A percentile compares a stretch with the other conserved stretches of the same genome.
phyloP scores from a whole-genome alignment of 306 rosid genomes.

The Hippophae tibetana region DNA sequence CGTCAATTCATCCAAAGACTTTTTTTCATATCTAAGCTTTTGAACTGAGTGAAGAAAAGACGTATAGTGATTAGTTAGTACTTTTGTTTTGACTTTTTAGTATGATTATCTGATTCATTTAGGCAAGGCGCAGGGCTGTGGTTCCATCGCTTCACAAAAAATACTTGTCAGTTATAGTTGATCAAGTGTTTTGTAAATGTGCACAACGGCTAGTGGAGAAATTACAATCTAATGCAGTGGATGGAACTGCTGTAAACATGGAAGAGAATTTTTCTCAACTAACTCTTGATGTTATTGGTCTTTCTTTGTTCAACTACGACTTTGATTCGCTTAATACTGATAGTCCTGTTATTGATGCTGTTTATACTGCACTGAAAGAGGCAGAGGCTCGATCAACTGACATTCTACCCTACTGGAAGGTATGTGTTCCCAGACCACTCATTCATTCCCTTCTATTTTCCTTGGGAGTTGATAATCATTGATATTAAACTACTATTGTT shows the following conservation, averaged over 20 bases:
- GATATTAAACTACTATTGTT: constrained; percentile 5
- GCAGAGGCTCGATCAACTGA: constrained; percentile 95
- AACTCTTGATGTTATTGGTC: constrained; percentile 92
- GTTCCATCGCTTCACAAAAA: constrained; percentile 94
- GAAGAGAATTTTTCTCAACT: constrained; percentile 80
- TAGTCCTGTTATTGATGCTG: constrained; percentile 88
- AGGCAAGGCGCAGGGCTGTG: constrained; percentile 96
- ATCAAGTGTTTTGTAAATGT: constrained; percentile 78
- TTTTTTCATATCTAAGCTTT: background rate
- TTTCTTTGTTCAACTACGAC: constrained; percentile 85
- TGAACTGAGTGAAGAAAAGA: background rate
- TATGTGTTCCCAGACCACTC: constrained; percentile 14
- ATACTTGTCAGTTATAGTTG: constrained; percentile 79
- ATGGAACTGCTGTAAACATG: constrained; percentile 77
- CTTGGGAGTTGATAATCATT: constrained; percentile 1
- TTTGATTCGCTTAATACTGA: constrained; percentile 65
- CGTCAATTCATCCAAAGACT: too few species aligned
- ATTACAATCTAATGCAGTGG: constrained; percentile 50
- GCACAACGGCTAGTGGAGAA: constrained; percentile 88
- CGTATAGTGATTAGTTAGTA: too few species aligned
- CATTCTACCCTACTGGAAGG: constrained; percentile 96
- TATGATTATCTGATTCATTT: constrained; percentile 21
- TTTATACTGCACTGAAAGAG: constrained; percentile 90
- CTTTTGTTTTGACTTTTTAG: constrained; percentile 4
- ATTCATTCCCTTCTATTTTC: constrained; percentile 6